Base-by-base conservation (phyloP, 106 monocot genomes). In the Ottelia alismoides region DNA sequence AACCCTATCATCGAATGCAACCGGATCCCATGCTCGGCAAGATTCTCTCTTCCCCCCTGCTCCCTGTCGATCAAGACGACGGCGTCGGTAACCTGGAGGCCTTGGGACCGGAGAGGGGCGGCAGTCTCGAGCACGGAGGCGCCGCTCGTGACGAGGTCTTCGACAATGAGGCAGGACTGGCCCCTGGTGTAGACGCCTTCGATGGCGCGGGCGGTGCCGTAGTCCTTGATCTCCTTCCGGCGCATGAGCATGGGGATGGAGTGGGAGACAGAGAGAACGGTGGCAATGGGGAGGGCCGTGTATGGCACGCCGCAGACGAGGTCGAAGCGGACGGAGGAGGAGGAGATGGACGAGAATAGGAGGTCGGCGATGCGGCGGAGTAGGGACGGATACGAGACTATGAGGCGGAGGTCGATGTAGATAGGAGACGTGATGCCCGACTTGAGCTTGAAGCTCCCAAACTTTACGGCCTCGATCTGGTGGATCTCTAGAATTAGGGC, bases 81-180 rank as follows among this genome's bases (percentile, higher is more conserved):
- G 19, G 78, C 87, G 35, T 88, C 82, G 7, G 25, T 47, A 18
- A 88, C 82, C n/a, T 44, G 43, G 28, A 82, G 43, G 22, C 87
- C 87, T 68, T 63, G 63, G 9, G 43, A 64, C 12, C 82, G 60
- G 47, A 88, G 78, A 20, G 87, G 82, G 17, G 58, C 72, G 25
- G 78, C 73, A 40, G 87, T 88, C 67, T 88, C 87, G 10, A 88
- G 70, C 31, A 88, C 87, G 25, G 87, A 88, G 28, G 87, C 73
- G 22, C 87, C 87, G 62, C 87, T 88, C 27, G 87, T 88, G 60
- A 88, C 87, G 52, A 88, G 76, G 52, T 88, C 87, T 69, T 88
- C 87, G 7, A 88, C 71, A 47, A 88, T 49, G 49, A 88, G 65
- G 30, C 76, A 78, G 26, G 49, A 27, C 61, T 88, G 77, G 14